phyloP scores from a whole-genome alignment of 2,329 filamentous ascomycete species.

The Botryotinia globosa region DNA sequence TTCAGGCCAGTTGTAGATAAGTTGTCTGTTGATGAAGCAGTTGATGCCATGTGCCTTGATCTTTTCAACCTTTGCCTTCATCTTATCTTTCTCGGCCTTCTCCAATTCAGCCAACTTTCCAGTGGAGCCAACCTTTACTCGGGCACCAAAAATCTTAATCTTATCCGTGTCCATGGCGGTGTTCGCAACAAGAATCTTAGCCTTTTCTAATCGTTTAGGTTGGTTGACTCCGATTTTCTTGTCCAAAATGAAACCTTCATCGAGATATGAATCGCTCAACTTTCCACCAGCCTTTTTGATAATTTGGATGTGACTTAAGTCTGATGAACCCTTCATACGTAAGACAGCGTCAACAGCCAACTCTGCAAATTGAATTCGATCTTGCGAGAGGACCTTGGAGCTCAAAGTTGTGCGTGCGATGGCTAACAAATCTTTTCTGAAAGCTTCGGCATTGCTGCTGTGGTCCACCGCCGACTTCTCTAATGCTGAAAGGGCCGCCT shows the following conservation, averaged over 20 bases:
- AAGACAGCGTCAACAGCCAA: constrained; percentile 90
- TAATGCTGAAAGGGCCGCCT: constrained; percentile 79
- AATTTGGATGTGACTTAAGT: constrained; percentile 96
- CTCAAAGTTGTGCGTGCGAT: constrained; percentile 95
- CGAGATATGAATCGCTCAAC: constrained; percentile 93
- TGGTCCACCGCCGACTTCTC: constrained; percentile 85
- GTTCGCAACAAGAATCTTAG: constrained; percentile 96
- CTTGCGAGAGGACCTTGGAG: constrained; percentile 94
- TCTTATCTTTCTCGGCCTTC: constrained; percentile 98
- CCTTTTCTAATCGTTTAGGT: constrained; percentile 94
- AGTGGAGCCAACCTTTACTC: constrained; percentile 94
- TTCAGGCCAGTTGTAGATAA: constrained; percentile 99
- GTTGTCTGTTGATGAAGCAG: constrained; percentile 98
- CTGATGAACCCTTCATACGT: constrained; percentile 82
- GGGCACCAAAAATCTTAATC: constrained; percentile 98
- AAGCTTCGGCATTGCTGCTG: constrained; percentile 76
- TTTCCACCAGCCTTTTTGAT: constrained; percentile 99
- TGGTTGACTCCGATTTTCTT: constrained; percentile 99
- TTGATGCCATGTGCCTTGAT: constrained; percentile 99
- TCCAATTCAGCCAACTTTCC: constrained; percentile 97
- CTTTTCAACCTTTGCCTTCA: constrained; percentile 98
- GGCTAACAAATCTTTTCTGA: constrained; percentile 82
- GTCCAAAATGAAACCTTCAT: constrained; percentile 97
- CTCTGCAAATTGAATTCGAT: constrained; percentile 85
- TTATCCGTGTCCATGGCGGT: constrained; percentile 99